Conservation (phyloP, 2,329 filamentous ascomycete genomes). For the Fusarium begoniae region DNA sequence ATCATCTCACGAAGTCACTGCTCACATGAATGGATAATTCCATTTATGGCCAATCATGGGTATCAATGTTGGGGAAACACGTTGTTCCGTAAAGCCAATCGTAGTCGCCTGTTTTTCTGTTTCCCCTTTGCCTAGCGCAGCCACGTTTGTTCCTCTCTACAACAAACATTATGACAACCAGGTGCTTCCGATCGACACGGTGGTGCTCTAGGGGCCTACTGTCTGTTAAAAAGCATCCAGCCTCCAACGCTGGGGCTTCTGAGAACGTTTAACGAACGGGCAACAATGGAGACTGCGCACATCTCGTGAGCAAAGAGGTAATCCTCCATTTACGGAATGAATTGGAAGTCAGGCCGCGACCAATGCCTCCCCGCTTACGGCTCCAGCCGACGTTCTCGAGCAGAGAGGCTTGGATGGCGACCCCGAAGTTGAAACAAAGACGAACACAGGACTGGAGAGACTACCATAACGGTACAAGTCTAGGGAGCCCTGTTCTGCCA, state of each 20-base stretch:
- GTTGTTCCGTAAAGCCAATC: conserved; percentile 19
- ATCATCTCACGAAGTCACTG: conserved; percentile 1
- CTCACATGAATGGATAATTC: neutral
- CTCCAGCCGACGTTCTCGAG: conserved; percentile 24
- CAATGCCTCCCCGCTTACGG: conserved; percentile 3
- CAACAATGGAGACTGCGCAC: conserved; percentile 1
- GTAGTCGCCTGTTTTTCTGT: neutral
- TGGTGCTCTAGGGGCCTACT: conserved; percentile 6
- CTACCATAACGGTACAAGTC: neutral
- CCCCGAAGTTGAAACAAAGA: conserved; percentile 13
- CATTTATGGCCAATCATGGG: neutral
- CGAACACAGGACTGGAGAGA: neutral
- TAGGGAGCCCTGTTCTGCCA: conserved; percentile 5
- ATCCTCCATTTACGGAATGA: neutral
- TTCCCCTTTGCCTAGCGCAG: conserved; percentile 11
- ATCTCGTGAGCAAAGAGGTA: neutral
- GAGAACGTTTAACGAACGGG: conserved; percentile 10
- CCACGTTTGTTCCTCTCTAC: conserved; percentile 17
- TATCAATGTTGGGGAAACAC: neutral
- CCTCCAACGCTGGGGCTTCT: conserved; percentile 17
- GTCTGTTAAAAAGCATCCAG: conserved; percentile 20
- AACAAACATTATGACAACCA: conserved; percentile 6
- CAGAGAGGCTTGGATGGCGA: conserved; percentile 24
- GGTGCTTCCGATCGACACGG: conserved; percentile 13
- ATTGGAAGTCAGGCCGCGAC: neutral